These are phyloP conservation scores for Malassezia equina DNA, from an alignment of 1,284 basidiomycete genomes.

Conservation along the genomic window DNA sequence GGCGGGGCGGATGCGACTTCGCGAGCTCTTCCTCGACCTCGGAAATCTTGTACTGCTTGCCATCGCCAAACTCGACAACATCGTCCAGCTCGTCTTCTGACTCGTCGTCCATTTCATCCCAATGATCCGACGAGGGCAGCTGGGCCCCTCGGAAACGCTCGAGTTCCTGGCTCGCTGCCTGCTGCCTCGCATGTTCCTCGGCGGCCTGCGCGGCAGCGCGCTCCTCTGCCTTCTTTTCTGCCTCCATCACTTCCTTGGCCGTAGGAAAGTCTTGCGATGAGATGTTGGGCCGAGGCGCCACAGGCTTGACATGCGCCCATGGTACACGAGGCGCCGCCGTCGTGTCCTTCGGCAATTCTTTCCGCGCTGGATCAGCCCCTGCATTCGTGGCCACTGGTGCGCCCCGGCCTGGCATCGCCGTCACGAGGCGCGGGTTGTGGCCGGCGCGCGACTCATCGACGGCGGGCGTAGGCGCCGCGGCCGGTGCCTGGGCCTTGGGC, in stretches of 20 bases:
- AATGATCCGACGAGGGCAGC: constrained; percentile 33
- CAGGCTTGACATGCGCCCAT: constrained; percentile 8
- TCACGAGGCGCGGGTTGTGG: constrained; percentile 25
- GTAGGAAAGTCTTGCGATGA: constrained; percentile 41
- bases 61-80: constrained; percentile 46
- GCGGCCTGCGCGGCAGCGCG: constrained; percentile 26
- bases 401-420: constrained; percentile 21
- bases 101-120: constrained; percentile 46
- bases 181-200: constrained; percentile 24
- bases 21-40: constrained; percentile 15
- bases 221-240: constrained; percentile 38
- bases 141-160: constrained; percentile 41
- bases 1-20: constrained; percentile 1
- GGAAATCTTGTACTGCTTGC: constrained; percentile 43
- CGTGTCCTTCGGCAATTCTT: constrained; percentile 17
- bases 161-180: constrained; percentile 28
- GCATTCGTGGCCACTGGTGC: neutral
- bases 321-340: constrained; percentile 20
- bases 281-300: neutral
- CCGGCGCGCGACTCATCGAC: constrained; percentile 16
- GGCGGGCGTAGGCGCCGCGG: neutral
- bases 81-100: constrained; percentile 39
- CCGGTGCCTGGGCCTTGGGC: neutral
- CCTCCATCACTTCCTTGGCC: constrained; percentile 38
- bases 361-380: constrained; percentile 21